Percentiles rank a stretch among this genome's conserved stretches.
phyloP scores from a whole-genome alignment of 2,329 filamentous ascomycete genomes.

The Pestalotiopsis sp. region DNA sequence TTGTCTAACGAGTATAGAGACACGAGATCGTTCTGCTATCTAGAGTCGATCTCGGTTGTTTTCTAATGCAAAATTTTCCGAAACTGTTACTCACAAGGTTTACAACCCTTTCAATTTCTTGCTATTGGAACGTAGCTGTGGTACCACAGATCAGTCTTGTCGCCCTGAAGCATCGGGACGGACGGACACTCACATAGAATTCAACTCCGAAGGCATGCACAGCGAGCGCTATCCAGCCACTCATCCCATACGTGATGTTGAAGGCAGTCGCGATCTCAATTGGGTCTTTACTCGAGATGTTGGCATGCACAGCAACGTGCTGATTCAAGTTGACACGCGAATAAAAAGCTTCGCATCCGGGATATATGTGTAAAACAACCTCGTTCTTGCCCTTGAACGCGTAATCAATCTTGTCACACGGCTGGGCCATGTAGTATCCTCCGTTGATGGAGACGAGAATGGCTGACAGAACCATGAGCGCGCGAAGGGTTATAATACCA shows the following conservation, averaged over 20 bases:
- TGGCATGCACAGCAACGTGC: background rate
- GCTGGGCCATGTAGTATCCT: background rate
- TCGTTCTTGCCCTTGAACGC: background rate
- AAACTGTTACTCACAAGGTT: too few relatives aligned
- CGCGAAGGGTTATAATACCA: background rate
- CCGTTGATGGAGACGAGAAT: background rate
- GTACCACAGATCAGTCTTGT: too few relatives aligned
- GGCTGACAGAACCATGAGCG: background rate
- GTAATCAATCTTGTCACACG: background rate
- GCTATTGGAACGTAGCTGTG: too few relatives aligned
- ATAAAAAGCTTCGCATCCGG: background rate
- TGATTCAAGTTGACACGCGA: background rate
- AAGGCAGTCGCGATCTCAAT: background rate
- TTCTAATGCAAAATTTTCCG: too few relatives aligned
- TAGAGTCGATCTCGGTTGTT: too few relatives aligned
- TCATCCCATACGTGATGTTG: background rate
- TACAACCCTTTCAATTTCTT: too few relatives aligned
- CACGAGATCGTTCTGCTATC: too few relatives aligned
- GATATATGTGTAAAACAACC: background rate
- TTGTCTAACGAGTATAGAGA: too few relatives aligned
- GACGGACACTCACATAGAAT: background rate
- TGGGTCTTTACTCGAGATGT: background rate
- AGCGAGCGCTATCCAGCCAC: background rate
- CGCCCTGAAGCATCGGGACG: too few relatives aligned
- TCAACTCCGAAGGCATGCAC: background rate